Evolutionary conservation across 306 rosid species (phyloP), one percentile per base, ranked within the genome.

Genomic region (Vicia sativa): DNA sequence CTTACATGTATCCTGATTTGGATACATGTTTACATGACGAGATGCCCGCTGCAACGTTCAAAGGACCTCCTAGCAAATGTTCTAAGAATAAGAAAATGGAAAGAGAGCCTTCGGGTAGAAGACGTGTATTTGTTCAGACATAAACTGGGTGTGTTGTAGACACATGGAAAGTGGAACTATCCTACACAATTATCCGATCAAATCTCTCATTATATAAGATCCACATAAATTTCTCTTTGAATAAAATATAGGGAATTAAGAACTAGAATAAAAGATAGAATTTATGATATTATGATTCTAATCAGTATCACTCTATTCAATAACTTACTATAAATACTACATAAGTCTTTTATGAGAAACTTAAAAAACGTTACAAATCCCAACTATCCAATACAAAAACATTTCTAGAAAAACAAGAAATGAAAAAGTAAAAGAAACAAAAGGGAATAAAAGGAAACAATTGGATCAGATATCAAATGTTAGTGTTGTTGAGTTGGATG

Each of bases 41-140:
- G 75, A 85, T 90, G 95, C 88, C 84, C 10, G 80, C 84, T 69
- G 84, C 93, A 38, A 69, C 87, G 70, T 71, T 70, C 48, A 74
- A 64, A 78, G 85, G 80, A 63, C 81, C 79, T 69, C 82, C 83
- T 57, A 64, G 74, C 4, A 83, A 85, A 66, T 74, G 67, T 58
- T 61, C 50, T 43, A 78, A 80, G 77, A 82, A 79, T 34, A 83
- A 85, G 67, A 83, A 54, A 50, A 62, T 79, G 85, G 91, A 85
- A 75, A 78, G 85, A 73, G 83, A 64, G 64, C 72, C 85, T 80
- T 85, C 87, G 60, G 82, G 83, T 56, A 85, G 79, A 83, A 84
- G 91, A 71, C 89, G 91, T 29, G 87, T 90, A 14, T 90, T 87
- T 74, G 96, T 90, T 70, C 96, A 87, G 86, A 87, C 96, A 39